These are phyloP conservation scores for Colletotrichum somersetense DNA, from an alignment of 2,329 filamentous ascomycete genomes.

Conservation along the genomic window DNA sequence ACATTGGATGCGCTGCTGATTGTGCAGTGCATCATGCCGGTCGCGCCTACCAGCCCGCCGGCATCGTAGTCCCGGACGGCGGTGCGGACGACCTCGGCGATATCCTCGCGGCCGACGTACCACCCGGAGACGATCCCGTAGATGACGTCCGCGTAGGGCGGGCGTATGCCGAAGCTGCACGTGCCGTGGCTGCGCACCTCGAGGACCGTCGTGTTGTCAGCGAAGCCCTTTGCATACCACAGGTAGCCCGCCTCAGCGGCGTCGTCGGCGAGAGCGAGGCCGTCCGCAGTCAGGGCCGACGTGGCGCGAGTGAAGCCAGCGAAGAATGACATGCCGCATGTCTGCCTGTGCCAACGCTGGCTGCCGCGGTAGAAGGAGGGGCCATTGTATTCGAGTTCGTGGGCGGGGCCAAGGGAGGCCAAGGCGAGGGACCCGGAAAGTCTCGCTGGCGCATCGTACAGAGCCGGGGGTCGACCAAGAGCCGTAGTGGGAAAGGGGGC, in stretches of 20 bases:
- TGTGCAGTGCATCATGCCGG: constrained; percentile 23
- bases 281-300: constrained; percentile 11
- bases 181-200: constrained; percentile 6
- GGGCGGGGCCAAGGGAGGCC: neutral
- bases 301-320: constrained; percentile 10
- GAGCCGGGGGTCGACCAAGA: neutral
- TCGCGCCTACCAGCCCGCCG: constrained; percentile 17
- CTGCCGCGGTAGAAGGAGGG: constrained; percentile 13
- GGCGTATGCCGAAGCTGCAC: constrained; percentile 30
- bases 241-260: neutral
- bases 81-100: neutral
- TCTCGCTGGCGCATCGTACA: neutral
- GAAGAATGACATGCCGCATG: constrained; percentile 27
- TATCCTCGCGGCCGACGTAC: constrained; percentile 26
- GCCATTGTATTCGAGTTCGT: neutral
- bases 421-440: too few species aligned
- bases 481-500: neutral
- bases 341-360: neutral
- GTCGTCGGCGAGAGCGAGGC: constrained; percentile 22
- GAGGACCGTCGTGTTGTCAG: constrained; percentile 26
- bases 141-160: constrained; percentile 9
- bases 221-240: constrained; percentile 12
- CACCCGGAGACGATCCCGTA: neutral
- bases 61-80: neutral
- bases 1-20: neutral